These are phyloP conservation scores for Rhodotorula mucilaginosa DNA, from an alignment of 1,284 basidiomycete species.

Conservation along the genomic window DNA sequence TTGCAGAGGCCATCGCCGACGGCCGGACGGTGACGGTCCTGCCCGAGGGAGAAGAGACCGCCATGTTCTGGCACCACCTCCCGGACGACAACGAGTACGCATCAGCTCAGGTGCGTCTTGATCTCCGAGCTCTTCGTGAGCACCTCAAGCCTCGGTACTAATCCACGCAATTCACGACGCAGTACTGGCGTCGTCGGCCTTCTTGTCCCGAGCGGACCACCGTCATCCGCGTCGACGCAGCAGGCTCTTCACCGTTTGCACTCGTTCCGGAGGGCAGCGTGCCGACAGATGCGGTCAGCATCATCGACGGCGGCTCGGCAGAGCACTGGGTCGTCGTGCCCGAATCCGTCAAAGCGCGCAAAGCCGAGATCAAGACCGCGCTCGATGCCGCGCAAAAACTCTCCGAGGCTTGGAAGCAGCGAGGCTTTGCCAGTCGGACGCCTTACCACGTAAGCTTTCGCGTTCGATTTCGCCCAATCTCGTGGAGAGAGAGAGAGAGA, in stretches of 20 bases:
- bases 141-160: not conserved
- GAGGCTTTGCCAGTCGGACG: constrained; percentile 24
- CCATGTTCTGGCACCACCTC: constrained; percentile 29
- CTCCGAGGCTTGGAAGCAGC: constrained; percentile 15
- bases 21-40: constrained; percentile 15
- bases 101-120: constrained; percentile 14
- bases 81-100: constrained; percentile 20
- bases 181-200: constrained; percentile 22
- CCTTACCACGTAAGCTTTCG: constrained; percentile 17
- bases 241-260: not conserved
- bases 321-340: constrained; percentile 30
- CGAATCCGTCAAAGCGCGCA: not conserved
- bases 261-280: not conserved
- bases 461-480: not conserved
- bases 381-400: constrained; percentile 23
- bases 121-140: too few relatives aligned
- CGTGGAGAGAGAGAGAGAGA: too few relatives aligned
- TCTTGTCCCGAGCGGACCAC: not conserved
- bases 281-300: not conserved
- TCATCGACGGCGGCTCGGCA: constrained; percentile 27
- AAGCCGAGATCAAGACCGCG: constrained; percentile 7
- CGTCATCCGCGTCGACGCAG: constrained; percentile 4
- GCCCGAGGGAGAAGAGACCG: constrained; percentile 27
- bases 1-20: constrained; percentile 34
- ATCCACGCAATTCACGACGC: not conserved